Conservation (phyloP, 306 rosid species). For the Begonia loranthoides region DNA sequence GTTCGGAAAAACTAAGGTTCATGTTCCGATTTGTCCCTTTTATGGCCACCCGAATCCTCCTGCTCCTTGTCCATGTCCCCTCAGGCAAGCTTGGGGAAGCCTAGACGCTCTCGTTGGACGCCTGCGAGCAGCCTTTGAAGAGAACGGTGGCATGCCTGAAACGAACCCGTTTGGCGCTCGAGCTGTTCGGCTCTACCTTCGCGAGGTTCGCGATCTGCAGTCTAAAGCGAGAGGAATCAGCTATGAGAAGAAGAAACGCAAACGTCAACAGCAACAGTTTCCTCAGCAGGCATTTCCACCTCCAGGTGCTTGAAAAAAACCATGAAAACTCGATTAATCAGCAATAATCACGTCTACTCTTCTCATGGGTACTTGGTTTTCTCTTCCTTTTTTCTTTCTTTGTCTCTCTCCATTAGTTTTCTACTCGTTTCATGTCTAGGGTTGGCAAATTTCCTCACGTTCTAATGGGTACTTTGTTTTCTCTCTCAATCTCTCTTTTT, state of each 20-base stretch:
- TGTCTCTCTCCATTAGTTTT: no score
- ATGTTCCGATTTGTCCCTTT: conserved; percentile 83
- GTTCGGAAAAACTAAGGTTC: conserved; percentile 94
- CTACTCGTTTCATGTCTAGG: no score
- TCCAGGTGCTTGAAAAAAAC: conserved; percentile 30
- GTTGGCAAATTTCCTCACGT: no score
- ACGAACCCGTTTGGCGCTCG: conserved; percentile 93
- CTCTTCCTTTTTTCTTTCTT: no score
- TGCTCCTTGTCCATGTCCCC: conserved; percentile 95
- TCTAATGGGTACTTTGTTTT: no score
- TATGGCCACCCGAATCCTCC: conserved; percentile 94
- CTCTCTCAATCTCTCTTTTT: no score
- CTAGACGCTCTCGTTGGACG: conserved; percentile 95
- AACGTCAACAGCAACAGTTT: conserved; percentile 41
- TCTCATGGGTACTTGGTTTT: not conserved
- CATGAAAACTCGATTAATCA: not conserved
- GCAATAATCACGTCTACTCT: not conserved
- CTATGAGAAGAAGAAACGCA: conserved; percentile 91
- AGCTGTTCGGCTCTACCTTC: conserved; percentile 87
- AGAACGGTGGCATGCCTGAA: conserved; percentile 91
- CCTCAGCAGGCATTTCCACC: conserved; percentile 7
- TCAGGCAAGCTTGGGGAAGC: conserved; percentile 97
- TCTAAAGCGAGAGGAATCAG: conserved; percentile 98
- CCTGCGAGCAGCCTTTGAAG: conserved; percentile 91
- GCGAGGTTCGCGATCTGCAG: conserved; percentile 94